phyloP scores from a whole-genome alignment of 2,329 filamentous ascomycete genomes.

The Colletotrichum sp. region DNA sequence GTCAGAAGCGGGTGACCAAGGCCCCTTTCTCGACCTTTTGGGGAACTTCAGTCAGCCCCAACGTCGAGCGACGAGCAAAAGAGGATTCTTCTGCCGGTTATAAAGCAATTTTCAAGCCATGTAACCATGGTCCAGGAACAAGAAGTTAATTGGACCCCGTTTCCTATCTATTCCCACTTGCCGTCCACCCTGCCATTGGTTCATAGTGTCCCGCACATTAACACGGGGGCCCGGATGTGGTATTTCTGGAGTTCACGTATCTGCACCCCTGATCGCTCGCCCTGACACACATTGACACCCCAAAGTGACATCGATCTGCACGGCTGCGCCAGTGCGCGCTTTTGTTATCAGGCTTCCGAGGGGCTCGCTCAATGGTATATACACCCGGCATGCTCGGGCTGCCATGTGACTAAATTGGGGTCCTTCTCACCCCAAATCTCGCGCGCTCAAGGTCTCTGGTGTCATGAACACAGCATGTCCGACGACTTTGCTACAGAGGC shows the following conservation, averaged over 20 bases:
- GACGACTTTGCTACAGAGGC: conserved; percentile 33
- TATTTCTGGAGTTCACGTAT: not conserved
- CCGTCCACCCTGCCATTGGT: not conserved
- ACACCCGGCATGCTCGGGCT: not conserved
- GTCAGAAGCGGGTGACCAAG: not conserved
- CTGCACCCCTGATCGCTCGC: not conserved
- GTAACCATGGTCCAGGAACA: not conserved
- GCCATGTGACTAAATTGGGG: not conserved
- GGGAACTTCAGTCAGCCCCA: not conserved
- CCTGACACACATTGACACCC: not conserved
- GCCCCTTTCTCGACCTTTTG: not conserved
- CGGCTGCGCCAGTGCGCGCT: not conserved
- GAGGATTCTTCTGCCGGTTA: not conserved
- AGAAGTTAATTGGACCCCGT: not conserved
- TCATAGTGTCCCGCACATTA: not conserved
- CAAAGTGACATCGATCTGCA: not conserved
- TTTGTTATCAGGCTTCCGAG: not conserved
- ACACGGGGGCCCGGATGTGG: not conserved
- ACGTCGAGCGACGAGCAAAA: not conserved
- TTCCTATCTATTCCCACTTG: not conserved
- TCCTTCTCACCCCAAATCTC: not conserved
- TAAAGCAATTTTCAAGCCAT: not conserved
- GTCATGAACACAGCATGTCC: conserved; percentile 6
- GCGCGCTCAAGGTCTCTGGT: not conserved
- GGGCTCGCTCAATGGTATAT: not conserved